phyloP scores from a whole-genome alignment of 2,329 filamentous ascomycete species.

The Chaetoscypha palmicola region DNA sequence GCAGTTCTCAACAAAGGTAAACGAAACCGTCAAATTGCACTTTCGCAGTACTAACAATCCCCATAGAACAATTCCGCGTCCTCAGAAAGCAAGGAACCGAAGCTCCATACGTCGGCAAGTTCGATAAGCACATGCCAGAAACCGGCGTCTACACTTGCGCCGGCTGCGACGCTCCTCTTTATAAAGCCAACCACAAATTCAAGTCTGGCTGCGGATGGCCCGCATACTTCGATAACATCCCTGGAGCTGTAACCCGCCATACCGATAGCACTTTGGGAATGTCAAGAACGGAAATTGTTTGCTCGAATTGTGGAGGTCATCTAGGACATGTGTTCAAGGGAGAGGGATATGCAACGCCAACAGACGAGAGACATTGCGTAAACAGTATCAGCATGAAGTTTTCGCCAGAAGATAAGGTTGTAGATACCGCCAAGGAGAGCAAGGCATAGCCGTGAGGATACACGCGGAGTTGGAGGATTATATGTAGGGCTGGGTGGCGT shows the following conservation, averaged over 20 bases:
- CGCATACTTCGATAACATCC: slow-evolving; percentile 92
- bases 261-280: slow-evolving; percentile 74
- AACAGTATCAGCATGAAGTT: slow-evolving; percentile 34
- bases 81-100: slow-evolving; percentile 92
- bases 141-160: slow-evolving; percentile 81
- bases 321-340: slow-evolving; percentile 89
- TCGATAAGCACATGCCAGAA: slow-evolving; percentile 75
- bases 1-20: slow-evolving; percentile 68
- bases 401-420: slow-evolving; percentile 11
- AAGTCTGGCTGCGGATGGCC: slow-evolving; percentile 96
- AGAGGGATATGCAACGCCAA: slow-evolving; percentile 75
- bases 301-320: slow-evolving; percentile 88
- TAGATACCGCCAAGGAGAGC: not conserved
- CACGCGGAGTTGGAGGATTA: too few relatives aligned
- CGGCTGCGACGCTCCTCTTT: slow-evolving; percentile 79
- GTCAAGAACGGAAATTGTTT: slow-evolving; percentile 86
- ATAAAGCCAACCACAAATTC: slow-evolving; percentile 93
- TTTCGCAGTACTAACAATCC: slow-evolving; percentile 25
- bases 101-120: slow-evolving; percentile 68
- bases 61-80: slow-evolving; percentile 85
- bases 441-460: too few relatives aligned
- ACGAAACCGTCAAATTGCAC: slow-evolving; percentile 27
- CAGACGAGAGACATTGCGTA: slow-evolving; percentile 94
- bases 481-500: too few relatives aligned
- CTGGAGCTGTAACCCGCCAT: slow-evolving; percentile 79